Base-by-base conservation (phyloP, 164 flowering plant genomes). In the Sedum album region DNA sequence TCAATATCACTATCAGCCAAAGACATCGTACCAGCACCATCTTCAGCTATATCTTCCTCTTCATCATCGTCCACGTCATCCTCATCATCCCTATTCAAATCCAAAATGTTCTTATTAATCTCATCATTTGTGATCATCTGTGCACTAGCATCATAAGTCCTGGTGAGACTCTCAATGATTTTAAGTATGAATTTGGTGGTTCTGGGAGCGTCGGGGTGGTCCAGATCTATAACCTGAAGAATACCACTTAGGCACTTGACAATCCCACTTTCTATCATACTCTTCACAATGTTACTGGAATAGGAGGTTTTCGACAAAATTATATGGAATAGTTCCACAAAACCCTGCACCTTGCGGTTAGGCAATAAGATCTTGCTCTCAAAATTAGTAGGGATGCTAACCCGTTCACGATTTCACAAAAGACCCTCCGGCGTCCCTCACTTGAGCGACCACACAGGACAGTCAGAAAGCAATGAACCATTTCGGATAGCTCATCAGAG, bases 1-100 rank as follows among this genome's bases (percentile, higher is more conserved):
- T 93, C 98, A 57, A 80, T 89, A 82, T 93, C 96, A 51, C 95
- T 90, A 78, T 90, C 98, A 73, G 85, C 93, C n/a, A 90, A 76
- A 66, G 96, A 86, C 93, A 93, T 85, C 81, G 86, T 69, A 31
- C 82, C 93, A 68, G 86, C 84, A 68, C 96, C 93, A 76, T 93
- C 96, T 77, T 86, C 96, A 2, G 84, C 95, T 71, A 87, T 81
- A 74, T 93, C 96, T 76, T 85, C 96, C 73, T 91, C 93, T 61
- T 89, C 97, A 7, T 83, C 93, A n/a, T n/a, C n/a, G n/a, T n/a
- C n/a, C n/a, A n/a, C n/a, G n/a, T n/a, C n/a, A 69, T 89, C 94
- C 31, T 86, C 94, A 81, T 86, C 93, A 42, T 86, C 93, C 25
- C 78, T 94, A 80, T 66, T 81, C 48, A 77, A 48, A 41, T 77